These are phyloP conservation scores for Streptanthus diversifolius DNA, from an alignment of 345 rosid species.

Conservation along the genomic window DNA sequence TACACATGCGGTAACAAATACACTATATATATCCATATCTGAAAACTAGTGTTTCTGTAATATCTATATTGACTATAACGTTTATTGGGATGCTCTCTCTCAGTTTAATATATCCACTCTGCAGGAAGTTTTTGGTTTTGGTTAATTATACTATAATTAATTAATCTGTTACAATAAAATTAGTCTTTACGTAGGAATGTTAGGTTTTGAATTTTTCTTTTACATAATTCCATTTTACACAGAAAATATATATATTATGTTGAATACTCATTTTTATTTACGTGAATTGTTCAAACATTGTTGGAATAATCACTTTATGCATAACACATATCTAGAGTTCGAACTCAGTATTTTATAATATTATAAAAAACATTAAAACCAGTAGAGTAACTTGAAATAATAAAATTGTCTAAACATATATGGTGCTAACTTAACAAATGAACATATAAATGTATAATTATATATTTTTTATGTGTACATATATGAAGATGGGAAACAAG, in stretches of 20 bases:
- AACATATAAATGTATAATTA: not conserved
- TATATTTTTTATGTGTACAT: too few relatives aligned
- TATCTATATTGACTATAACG: not conserved
- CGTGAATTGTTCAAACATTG: not conserved
- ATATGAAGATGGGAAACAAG: slow-evolving; percentile 30
- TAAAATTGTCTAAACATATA: not conserved
- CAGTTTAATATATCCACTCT: not conserved
- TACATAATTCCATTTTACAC: too few relatives aligned
- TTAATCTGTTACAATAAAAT: not conserved
- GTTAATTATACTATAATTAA: too few relatives aligned
- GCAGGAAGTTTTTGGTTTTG: not conserved
- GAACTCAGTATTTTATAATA: too few relatives aligned
- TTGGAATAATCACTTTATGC: too few relatives aligned
- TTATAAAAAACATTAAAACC: too few relatives aligned
- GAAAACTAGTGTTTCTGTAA: too few relatives aligned
- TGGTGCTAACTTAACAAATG: slow-evolving; percentile 1
- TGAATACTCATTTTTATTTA: not conserved
- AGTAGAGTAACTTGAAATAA: too few relatives aligned
- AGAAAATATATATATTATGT: too few relatives aligned
- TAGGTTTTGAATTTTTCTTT: not conserved
- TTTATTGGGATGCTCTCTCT: not conserved
- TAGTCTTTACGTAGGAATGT: not conserved
- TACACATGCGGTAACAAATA: slow-evolving; percentile 26
- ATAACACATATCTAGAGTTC: too few relatives aligned
- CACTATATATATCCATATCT: not conserved